Evolutionary conservation across 768 basidiomycete genomes (phyloP).

Genomic region (Agrocybe praecox): DNA sequence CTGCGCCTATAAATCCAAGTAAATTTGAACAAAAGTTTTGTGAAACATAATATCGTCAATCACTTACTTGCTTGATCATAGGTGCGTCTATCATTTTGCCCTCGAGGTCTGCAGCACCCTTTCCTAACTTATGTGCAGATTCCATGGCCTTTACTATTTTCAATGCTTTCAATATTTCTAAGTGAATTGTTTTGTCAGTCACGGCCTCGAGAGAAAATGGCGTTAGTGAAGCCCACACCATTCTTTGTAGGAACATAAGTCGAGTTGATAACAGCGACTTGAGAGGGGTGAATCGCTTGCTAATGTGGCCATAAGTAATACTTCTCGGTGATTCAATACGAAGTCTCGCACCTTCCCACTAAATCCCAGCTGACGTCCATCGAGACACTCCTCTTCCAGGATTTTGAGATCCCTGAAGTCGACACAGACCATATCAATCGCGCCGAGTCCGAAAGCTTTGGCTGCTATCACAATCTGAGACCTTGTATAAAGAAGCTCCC

Average conservation of each 20-base stretch:
- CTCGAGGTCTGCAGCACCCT: slow-evolving; percentile 78
- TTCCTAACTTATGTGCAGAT: slow-evolving; percentile 48
- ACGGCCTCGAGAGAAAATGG: background rate
- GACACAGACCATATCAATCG: slow-evolving; percentile 95
- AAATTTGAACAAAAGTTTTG: background rate
- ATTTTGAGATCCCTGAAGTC: slow-evolving; percentile 77
- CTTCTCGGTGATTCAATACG: background rate
- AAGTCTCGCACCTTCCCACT: slow-evolving; percentile 77
- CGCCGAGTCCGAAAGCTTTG: slow-evolving; percentile 79
- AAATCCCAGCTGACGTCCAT: slow-evolving; percentile 83
- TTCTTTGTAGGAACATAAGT: slow-evolving; percentile 75
- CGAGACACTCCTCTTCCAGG: slow-evolving; percentile 73
- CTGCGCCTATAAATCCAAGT: slow-evolving; percentile 35
- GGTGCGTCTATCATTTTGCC: slow-evolving; percentile 92
- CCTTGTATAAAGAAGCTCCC: slow-evolving; percentile 82
- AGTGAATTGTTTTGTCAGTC: background rate
- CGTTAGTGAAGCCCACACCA: slow-evolving; percentile 43
- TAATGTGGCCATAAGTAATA: slow-evolving; percentile 25
- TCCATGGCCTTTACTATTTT: slow-evolving; percentile 72
- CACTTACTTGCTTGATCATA: slow-evolving; percentile 77
- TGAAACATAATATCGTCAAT: background rate
- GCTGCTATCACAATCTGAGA: slow-evolving; percentile 82
- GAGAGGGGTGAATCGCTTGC: slow-evolving; percentile 95
- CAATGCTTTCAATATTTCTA: slow-evolving; percentile 79
- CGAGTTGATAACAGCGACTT: slow-evolving; percentile 75